Evolutionary conservation across 163 green algal species (phyloP).

Genomic region (Chlamydomonas reinhardtii): DNA sequence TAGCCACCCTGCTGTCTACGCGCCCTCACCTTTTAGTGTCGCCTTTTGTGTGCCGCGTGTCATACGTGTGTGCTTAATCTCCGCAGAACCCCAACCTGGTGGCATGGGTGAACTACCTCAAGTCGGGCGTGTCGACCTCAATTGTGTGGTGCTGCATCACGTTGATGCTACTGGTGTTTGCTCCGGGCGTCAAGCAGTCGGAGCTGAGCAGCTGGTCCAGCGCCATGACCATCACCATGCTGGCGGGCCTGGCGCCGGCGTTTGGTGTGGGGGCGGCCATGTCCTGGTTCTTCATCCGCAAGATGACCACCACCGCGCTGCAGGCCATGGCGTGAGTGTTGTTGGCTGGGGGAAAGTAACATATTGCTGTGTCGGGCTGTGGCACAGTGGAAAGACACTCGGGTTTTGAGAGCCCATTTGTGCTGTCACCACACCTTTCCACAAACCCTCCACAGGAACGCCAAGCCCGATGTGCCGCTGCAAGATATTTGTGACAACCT

Average conservation of each 20-base stretch:
- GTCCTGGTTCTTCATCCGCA: background rate
- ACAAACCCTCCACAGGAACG: too few species aligned
- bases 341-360: too few species aligned
- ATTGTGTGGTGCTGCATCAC: background rate
- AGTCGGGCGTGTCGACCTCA: background rate
- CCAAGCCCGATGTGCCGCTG: background rate
- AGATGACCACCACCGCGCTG: background rate
- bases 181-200: conserved; percentile 4
- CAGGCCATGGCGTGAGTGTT: conserved; percentile 4
- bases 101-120: conserved; percentile 10
- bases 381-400: too few species aligned
- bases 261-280: background rate
- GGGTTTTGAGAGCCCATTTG: too few species aligned
- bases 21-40: background rate
- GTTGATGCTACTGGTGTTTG: conserved; percentile 17
- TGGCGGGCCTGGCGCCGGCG: conserved; percentile 20
- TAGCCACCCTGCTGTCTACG: too few species aligned
- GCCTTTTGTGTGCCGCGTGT: background rate
- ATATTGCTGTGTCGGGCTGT: too few species aligned
- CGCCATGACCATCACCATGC: conserved; percentile 23
- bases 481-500: background rate
- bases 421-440: too few species aligned
- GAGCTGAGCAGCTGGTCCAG: background rate
- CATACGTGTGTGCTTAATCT: too few species aligned
- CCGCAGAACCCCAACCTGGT: conserved; percentile 23